Conservation (phyloP, 78 protist species). For the Pigoraptor vietnamica region DNA sequence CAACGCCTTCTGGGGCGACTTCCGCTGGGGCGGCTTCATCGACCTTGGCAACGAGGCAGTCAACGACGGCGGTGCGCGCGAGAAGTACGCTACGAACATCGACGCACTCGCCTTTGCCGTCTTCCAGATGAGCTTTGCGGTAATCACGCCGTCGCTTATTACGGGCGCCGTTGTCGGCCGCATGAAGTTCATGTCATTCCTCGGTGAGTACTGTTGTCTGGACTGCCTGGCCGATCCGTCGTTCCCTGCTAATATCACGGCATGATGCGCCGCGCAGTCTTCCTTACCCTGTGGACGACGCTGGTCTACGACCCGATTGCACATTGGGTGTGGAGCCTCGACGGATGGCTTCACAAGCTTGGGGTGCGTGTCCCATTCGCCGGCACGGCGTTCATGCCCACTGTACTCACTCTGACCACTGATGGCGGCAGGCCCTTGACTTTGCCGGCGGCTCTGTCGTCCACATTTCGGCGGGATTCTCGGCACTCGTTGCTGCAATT, state of each 20-base stretch:
- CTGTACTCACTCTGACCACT: no score
- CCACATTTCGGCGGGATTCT: slow-evolving; percentile 76
- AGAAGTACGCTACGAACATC: neutral
- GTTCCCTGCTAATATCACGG: no score
- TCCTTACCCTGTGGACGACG: slow-evolving; percentile 62
- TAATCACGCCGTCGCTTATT: slow-evolving; percentile 78
- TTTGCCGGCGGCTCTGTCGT: slow-evolving; percentile 88
- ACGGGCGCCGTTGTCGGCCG: slow-evolving; percentile 83
- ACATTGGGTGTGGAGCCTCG: slow-evolving; percentile 71
- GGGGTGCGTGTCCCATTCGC: no score
- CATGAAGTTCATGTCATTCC: slow-evolving; percentile 37
- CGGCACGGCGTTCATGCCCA: no score
- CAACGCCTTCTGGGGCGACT: neutral
- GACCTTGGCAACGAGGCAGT: neutral
- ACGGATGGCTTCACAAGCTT: slow-evolving; percentile 58
- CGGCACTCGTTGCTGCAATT: slow-evolving; percentile 62
- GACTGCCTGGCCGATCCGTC: no score
- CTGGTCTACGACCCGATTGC: slow-evolving; percentile 82
- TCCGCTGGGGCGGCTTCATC: neutral
- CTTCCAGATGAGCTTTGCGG: slow-evolving; percentile 81
- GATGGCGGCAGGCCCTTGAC: no score
- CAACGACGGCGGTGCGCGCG: neutral
- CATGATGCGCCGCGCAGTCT: no score
- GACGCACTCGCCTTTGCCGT: neutral
- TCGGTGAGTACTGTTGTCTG: no score